Evolutionary conservation across 352 stramenopile genomes (phyloP), one percentile per base, ranked within the genome.

Genomic region (Elongisporangium prolatum): DNA sequence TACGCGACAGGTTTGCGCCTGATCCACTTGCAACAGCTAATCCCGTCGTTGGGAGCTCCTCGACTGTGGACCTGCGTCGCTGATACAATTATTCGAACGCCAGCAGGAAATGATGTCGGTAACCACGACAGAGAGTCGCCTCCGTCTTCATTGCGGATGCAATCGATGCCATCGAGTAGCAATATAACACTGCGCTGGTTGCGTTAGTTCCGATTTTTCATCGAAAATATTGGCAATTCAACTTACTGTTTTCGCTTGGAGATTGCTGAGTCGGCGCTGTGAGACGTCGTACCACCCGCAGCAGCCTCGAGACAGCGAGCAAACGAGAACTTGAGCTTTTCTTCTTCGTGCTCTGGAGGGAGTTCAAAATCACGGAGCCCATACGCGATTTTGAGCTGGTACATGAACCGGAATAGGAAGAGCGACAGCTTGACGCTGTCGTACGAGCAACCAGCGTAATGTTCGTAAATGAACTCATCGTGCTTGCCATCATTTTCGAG

Each of bases 271-370:
- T 44, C 34, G 9, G 34, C 14, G 22, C 63, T 48, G 53, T 69
- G 70, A 4, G 54, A 67, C 14, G 57, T 50, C 38, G 65, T 37
- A 11, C 65, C 69, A 18, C 59, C 60, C 0, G 85, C 75, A 1
- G 79, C 85, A 21, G 77, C 82, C 58, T 93, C 83, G 21, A 94
- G 72, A 51, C 85, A 94, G 8, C 85, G 75, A 21, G 64, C 80
- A 20, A 94, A 82, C 0, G 85, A 92, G 21, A 93, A 94, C 60
- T 91, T 92, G 61, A 94, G 75, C 58, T 93, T 92, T 54, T 94
- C 83, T 59, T 94, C 85, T 48, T 94, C 83, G 60, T 92, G 75
- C 22, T 91, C 83, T 24, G 67, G 77, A 11, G 83, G 83, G 7
- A 93, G 68, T 54, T 94, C 85, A 54, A 94, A 94, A 21, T 94